A percentile compares a stretch with the other conserved stretches of the same genome.
phyloP scores from a whole-genome alignment of 805 yeast genomes.

The Kodamaea jinghongensis region DNA sequence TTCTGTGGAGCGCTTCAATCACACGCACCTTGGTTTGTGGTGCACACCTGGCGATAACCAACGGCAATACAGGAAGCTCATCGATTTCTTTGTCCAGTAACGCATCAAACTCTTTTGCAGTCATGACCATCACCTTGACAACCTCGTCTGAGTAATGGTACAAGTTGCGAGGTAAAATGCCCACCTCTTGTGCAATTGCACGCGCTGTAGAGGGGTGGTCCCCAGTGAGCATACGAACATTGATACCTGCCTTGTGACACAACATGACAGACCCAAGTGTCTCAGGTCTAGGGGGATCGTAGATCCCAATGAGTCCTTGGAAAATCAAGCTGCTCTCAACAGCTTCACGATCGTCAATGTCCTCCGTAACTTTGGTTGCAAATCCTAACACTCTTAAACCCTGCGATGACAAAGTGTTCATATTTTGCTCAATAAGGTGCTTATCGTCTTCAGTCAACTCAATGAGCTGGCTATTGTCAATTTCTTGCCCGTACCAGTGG shows the following conservation, averaged over 20 bases:
- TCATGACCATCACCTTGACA: constrained; percentile 45
- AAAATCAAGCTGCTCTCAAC: constrained; percentile 57
- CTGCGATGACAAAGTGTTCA: constrained; percentile 57
- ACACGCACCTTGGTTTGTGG: constrained; percentile 42
- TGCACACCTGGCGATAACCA: constrained; percentile 41
- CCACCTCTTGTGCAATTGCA: constrained; percentile 80
- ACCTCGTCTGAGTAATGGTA: constrained; percentile 55
- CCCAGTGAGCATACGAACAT: constrained; percentile 80
- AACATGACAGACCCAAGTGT: constrained; percentile 60
- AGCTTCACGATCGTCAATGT: constrained; percentile 26
- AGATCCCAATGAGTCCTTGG: constrained; percentile 71
- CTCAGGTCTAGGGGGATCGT: constrained; percentile 77
- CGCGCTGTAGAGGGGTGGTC: constrained; percentile 77
- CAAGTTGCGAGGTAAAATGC: constrained; percentile 59
- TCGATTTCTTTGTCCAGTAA: constrained; percentile 34
- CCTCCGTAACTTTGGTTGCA: constrained; percentile 40
- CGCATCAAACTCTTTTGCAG: constrained; percentile 35
- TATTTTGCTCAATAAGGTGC: constrained; percentile 47
- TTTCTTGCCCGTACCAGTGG: constrained; percentile 45
- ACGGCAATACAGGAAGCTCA: constrained; percentile 35
- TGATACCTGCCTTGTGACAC: constrained; percentile 74
- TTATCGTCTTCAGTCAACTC: constrained; percentile 43
- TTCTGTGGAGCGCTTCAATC: constrained; percentile 41
- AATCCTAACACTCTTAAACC: constrained; percentile 64
- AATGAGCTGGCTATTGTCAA: constrained; percentile 15